Base-by-base conservation (phyloP, 106 monocot genomes). In the Allium fistulosum region DNA sequence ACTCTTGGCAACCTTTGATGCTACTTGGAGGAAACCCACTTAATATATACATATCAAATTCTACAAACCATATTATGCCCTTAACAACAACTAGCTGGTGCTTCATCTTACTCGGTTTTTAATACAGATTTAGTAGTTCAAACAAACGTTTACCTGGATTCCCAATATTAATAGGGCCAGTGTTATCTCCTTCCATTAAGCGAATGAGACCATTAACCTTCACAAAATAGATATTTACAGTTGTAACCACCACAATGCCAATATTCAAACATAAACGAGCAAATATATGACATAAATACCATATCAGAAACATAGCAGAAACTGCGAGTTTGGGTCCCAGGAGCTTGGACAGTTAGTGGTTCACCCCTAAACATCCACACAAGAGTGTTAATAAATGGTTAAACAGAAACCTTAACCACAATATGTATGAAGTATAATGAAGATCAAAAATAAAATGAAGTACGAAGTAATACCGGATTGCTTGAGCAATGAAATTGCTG, bases 251-350 rank as follows among this genome's bases (percentile, higher is more conserved):
- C 58, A 17, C 22, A 27, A 12, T 7, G 6, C 46, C 22, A 56
- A 17, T 15, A 65, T 14, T 14, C 5, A 14, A n/a, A 47, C 63
- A 63, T 11, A 27, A 7, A 28, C 4, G 45, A 5, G 7, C n/a
- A 17, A 63, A 8, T 37, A 4, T 22, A 51, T 4, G 65, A 16
- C 1, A 37, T 1, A 65, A 26, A 17, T 84, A 92, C 97, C 92
- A 92, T 84, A 22, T 97, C 92, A 76, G 97, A 81, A 66, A 97
- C 97, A 89, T 87, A 97, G 73, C 97, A 97, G 76, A 97, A 97
- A 63, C 97, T 96, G 53, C 97, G 70, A 46, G 97, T 97, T 79
- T 97, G 97, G 67, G 97, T 90, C 45, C 97, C 97, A 55, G 97
- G 97, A 57, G 75, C 72, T 75, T 97, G 96, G 58, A 97, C 96